Evolutionary conservation across 169 alveolate genomes (phyloP).

Genomic region (Babesia divergens): DNA sequence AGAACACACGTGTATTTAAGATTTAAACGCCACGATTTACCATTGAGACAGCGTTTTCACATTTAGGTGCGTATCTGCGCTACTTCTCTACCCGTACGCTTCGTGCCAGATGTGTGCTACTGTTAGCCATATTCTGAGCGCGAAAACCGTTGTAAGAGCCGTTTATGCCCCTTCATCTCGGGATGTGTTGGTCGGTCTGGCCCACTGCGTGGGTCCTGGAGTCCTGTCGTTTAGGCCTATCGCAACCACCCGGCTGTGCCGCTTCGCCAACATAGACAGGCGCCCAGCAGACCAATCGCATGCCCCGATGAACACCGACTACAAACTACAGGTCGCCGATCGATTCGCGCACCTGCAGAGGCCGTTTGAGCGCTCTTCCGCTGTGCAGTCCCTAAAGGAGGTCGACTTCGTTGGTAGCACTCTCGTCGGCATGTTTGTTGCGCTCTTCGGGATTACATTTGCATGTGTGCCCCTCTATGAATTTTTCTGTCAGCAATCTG

Average conservation of each 20-base stretch:
- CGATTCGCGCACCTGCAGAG: constrained; percentile 6
- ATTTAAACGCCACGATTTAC: no score
- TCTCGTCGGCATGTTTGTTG: constrained; percentile 46
- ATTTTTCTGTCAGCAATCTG: constrained; percentile 74
- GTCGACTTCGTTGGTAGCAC: constrained; percentile 5
- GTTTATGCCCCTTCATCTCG: not conserved
- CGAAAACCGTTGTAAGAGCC: not conserved
- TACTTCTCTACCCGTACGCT: no score
- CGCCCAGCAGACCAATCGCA: not conserved
- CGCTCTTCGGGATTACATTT: constrained; percentile 72
- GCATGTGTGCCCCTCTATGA: constrained; percentile 78
- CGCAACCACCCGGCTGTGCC: not conserved
- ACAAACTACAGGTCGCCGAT: not conserved
- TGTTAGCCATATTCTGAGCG: not conserved
- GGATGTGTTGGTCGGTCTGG: no score
- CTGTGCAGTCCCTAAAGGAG: constrained; percentile 10
- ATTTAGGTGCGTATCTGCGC: no score
- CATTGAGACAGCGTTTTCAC: no score
- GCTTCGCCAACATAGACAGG: not conserved
- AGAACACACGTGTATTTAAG: no score
- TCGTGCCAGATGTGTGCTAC: not conserved
- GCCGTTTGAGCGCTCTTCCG: not conserved
- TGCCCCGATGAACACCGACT: not conserved
- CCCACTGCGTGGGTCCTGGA: no score
- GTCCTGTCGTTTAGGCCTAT: no score